Evolutionary conservation across 2,329 filamentous ascomycete species (phyloP).

Genomic region (Pestalotiopsis sp.): DNA sequence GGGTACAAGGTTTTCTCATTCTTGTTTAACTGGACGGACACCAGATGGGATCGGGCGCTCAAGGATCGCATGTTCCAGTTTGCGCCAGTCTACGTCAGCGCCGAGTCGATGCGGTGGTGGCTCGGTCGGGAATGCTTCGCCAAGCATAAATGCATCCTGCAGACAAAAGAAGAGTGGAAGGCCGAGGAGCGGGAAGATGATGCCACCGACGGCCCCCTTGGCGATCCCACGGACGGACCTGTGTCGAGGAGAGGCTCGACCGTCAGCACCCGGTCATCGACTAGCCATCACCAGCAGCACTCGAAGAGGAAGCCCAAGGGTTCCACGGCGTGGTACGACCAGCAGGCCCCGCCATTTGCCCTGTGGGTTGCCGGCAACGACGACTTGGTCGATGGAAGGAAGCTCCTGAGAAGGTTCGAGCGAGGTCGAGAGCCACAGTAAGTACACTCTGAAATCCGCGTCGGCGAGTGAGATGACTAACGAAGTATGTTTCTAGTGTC

Average conservation of each 20-base stretch:
- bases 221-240: constrained; percentile 26
- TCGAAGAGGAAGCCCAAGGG: constrained; percentile 44
- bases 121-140: constrained; percentile 82
- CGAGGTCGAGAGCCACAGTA: constrained; percentile 74
- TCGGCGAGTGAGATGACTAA: too few species aligned
- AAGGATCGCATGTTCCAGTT: constrained; percentile 89
- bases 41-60: constrained; percentile 80
- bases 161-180: constrained; percentile 71
- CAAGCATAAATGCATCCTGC: constrained; percentile 81
- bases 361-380: constrained; percentile 87
- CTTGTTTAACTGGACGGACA: constrained; percentile 86
- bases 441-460: not conserved
- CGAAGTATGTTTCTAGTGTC: constrained; percentile 43
- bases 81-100: constrained; percentile 84
- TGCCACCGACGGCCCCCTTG: constrained; percentile 38
- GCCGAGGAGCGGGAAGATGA: constrained; percentile 65
- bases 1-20: constrained; percentile 91
- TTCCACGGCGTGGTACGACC: constrained; percentile 78
- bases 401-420: constrained; percentile 74
- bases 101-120: constrained; percentile 96
- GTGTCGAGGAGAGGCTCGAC: not conserved
- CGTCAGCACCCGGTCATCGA: constrained; percentile 12
- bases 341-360: constrained; percentile 78
- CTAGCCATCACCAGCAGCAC: constrained; percentile 32
- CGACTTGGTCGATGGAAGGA: constrained; percentile 79